Percentiles rank a stretch among this genome's conserved stretches.
Conservation (phyloP, 2,329 filamentous ascomycete species). For the Verticillium longisporum region DNA sequence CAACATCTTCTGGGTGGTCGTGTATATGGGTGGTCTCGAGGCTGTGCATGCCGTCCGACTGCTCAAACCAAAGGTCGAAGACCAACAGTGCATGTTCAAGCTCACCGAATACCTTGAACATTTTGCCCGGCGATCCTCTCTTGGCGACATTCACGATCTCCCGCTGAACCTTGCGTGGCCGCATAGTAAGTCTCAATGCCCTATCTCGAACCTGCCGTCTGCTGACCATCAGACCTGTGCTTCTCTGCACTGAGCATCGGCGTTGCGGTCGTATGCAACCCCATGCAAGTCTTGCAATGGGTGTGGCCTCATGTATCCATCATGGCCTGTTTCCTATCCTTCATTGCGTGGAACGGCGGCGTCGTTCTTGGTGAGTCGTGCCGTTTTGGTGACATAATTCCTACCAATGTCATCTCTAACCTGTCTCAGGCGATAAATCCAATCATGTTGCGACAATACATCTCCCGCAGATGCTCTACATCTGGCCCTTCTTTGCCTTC, state of each 20-base stretch:
- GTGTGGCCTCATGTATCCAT: conserved; percentile 57
- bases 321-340: conserved; percentile 60
- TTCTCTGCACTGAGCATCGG: conserved; percentile 57
- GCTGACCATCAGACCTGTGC: conserved; percentile 36
- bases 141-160: conserved; percentile 50
- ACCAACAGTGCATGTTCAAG: conserved; percentile 22
- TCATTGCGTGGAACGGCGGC: conserved; percentile 81
- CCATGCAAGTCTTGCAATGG: conserved; percentile 34
- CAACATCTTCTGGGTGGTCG: conserved; percentile 90
- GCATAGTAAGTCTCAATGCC: conserved; percentile 35
- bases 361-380: conserved; percentile 70
- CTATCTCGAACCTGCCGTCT: neutral
- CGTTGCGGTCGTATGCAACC: conserved; percentile 47
- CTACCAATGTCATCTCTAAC: conserved; percentile 21
- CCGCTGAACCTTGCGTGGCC: conserved; percentile 37
- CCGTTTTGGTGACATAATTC: neutral
- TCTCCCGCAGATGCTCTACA: conserved; percentile 86
- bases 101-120: conserved; percentile 27
- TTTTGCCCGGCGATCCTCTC: conserved; percentile 34
- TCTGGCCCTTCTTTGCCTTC: conserved; percentile 85
- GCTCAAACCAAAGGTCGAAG: conserved; percentile 24
- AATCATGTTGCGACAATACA: conserved; percentile 90
- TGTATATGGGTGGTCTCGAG: conserved; percentile 64
- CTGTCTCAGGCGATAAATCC: conserved; percentile 72
- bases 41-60: conserved; percentile 43